Base-by-base conservation (phyloP, 2,329 filamentous ascomycete genomes). In the Talaromyces amestolkiae region DNA sequence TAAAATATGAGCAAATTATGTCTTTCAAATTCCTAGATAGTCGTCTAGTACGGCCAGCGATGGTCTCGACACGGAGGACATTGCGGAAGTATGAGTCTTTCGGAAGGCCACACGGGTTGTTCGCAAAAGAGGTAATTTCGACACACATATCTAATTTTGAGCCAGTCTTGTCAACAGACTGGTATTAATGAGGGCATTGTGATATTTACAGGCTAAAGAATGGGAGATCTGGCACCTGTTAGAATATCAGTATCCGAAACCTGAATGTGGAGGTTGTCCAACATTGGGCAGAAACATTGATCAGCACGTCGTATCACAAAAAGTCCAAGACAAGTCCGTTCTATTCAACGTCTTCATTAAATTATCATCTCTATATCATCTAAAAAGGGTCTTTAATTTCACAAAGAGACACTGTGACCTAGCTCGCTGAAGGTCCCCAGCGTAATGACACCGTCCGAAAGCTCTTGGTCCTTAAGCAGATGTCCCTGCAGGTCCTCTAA, bases 21-120 rank as follows among this genome's bases (percentile, higher is more conserved):
- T 70, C 24, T 78, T 75, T 1, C 87, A 84, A 43, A 87, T 76
- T 62, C 80, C 81, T 70, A 88, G 86, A 75, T 91, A 91, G 74
- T 91, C 89, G 71, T 91, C 89, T 1, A 91, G 80, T 61, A 91
- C 83, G 3, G 85, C 89, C 45, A 91, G 78, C 69, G 84, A 86
- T 63, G 80, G 72, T 19, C 19, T 49, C 31, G 53, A 47, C n/a
- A 15, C 19, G 13, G 53, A 47, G 6, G 53, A 51, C 5, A 64
- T 22, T 10, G 24, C 17, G 15, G 10, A 9, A 19, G 15, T 19
- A 15, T 35, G 9, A 2, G 27, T 10, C 31, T n/a, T 22, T 58
- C 31, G 11, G 56, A 33, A 9, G 13, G 58, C 19, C 9, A 43
- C 27, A 19, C 9, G 10, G 15, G 17, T 15, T 24, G 17, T 22